phyloP scores from a whole-genome alignment of 1,284 basidiomycete species.

The Xanthoconium separans region DNA sequence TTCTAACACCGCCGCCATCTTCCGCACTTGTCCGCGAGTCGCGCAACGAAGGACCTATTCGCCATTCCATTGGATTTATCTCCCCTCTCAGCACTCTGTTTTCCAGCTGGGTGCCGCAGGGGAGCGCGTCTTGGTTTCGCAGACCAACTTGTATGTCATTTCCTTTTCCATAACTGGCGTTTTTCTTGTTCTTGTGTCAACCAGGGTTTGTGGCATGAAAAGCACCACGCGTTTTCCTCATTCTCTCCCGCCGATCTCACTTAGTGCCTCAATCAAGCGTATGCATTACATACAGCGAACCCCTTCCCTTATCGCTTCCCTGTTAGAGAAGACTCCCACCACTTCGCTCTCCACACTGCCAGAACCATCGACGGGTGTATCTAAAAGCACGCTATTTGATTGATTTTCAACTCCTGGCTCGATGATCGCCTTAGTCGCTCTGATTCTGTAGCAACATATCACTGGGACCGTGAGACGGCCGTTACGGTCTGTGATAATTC shows the following conservation, averaged over 20 bases:
- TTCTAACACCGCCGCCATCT: neutral
- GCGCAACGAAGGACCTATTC: neutral
- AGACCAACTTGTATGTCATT: neutral
- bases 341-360: neutral
- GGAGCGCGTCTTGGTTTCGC: neutral
- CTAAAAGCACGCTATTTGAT: neutral
- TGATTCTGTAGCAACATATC: neutral
- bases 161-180: neutral
- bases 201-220: neutral
- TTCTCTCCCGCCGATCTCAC: constrained; percentile 4
- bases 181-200: neutral
- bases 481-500: neutral
- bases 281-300: constrained; percentile 1
- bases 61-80: neutral
- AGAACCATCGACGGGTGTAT: neutral
- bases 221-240: neutral
- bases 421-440: neutral
- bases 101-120: neutral
- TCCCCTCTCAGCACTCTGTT: neutral
- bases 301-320: neutral
- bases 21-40: neutral
- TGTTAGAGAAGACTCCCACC: neutral
- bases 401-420: neutral
- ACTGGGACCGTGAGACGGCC: neutral
- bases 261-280: neutral